These are phyloP conservation scores for Symbiodinium pilosum DNA, from an alignment of 73 alveolate genomes.

Conservation along the genomic window DNA sequence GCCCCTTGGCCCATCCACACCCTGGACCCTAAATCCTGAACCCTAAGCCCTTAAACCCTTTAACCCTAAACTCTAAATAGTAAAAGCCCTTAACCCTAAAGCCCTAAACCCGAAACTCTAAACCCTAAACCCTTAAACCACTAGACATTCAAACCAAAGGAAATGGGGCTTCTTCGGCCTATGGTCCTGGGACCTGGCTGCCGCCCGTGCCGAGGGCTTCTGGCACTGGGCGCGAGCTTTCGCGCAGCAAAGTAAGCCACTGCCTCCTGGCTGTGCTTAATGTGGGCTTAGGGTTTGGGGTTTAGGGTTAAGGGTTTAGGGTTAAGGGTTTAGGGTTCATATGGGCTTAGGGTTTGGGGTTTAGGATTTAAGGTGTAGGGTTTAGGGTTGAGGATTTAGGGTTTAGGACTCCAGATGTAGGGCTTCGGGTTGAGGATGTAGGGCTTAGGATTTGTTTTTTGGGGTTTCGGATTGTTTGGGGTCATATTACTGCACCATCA, in stretches of 20 bases:
- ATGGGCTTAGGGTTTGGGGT: not conserved
- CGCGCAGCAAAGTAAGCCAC: not conserved
- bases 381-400: not conserved
- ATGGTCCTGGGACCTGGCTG: constrained; percentile 1
- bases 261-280: not conserved
- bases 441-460: not conserved
- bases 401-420: not conserved
- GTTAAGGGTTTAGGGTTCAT: not conserved
- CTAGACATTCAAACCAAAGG: not conserved
- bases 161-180: constrained; percentile 4
- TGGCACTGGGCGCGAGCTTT: not conserved
- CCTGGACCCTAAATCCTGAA: no score
- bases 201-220: not conserved
- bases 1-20: no score
- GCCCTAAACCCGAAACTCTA: not conserved
- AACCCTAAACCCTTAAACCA: not conserved
- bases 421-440: not conserved
- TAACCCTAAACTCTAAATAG: not conserved
- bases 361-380: not conserved
- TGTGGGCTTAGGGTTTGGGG: not conserved
- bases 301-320: not conserved
- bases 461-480: no score
- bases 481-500: no score
- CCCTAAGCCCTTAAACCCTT: no score
- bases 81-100: not conserved